Percentiles rank a stretch among this genome's conserved stretches.
Conservation (phyloP, 257 asterid genomes). For the Schizonepeta tenuifolia region DNA sequence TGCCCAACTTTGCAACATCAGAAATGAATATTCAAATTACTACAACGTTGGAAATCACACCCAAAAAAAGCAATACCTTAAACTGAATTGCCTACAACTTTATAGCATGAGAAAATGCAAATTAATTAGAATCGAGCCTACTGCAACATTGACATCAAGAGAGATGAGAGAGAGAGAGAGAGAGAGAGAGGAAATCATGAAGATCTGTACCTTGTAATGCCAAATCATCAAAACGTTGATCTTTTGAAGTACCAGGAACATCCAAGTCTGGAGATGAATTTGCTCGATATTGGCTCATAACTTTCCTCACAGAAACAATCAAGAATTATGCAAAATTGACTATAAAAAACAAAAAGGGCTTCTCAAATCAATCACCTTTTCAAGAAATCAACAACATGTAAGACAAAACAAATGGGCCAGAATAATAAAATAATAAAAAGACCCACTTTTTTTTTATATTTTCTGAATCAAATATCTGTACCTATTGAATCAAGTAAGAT, state of each 20-base stretch:
- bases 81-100: not conserved
- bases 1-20: too few relatives aligned
- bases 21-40: too few relatives aligned
- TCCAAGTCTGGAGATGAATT: conserved; percentile 50
- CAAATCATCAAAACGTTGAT: conserved; percentile 54
- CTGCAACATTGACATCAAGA: not conserved
- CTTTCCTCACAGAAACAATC: not conserved
- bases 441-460: conserved; percentile 20
- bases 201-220: conserved; percentile 64
- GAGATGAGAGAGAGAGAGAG: not conserved
- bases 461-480: conserved; percentile 25
- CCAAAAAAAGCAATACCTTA: not conserved
- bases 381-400: conserved; percentile 30
- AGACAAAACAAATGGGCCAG: conserved; percentile 25
- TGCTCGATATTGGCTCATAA: conserved; percentile 53
- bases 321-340: not conserved
- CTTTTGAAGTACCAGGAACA: conserved; percentile 33
- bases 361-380: conserved; percentile 14
- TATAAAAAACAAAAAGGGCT: not conserved
- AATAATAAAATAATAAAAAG: conserved; percentile 27
- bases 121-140: not conserved
- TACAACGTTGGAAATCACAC: too few relatives aligned
- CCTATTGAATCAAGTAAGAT: conserved; percentile 12
- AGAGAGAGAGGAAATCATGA: not conserved
- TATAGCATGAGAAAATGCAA: not conserved